Conservation (phyloP, 805 yeast species). For the Pichia deserticola region DNA sequence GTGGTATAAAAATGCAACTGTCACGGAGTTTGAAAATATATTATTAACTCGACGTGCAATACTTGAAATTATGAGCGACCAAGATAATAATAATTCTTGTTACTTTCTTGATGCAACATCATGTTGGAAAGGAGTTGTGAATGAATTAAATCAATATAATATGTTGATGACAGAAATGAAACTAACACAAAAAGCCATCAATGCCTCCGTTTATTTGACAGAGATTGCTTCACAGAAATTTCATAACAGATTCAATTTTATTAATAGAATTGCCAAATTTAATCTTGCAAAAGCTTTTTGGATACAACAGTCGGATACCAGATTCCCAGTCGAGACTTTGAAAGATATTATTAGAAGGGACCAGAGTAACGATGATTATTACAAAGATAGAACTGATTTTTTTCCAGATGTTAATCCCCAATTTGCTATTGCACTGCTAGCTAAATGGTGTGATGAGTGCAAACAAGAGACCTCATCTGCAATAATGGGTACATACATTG, state of each 20-base stretch:
- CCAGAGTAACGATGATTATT: not conserved
- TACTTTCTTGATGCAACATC: not conserved
- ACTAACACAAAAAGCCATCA: constrained; percentile 44
- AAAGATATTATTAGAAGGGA: constrained; percentile 24
- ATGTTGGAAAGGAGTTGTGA: constrained; percentile 19
- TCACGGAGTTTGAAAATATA: constrained; percentile 35
- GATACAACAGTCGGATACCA: constrained; percentile 47
- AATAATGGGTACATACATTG: constrained; percentile 52
- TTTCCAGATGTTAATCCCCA: not conserved
- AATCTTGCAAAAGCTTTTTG: constrained; percentile 59
- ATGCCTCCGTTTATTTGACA: constrained; percentile 39
- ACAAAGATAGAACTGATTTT: no score
- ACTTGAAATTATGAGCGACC: constrained; percentile 23
- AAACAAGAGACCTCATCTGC: constrained; percentile 56
- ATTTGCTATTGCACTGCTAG: constrained; percentile 32
- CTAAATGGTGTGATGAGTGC: constrained; percentile 67
- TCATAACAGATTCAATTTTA: constrained; percentile 9
- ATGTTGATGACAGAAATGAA: constrained; percentile 31
- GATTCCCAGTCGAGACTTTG: constrained; percentile 50
- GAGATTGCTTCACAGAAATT: constrained; percentile 26
- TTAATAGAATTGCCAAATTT: constrained; percentile 27
- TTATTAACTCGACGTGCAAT: constrained; percentile 35
- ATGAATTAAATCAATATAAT: constrained; percentile 39
- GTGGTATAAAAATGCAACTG: constrained; percentile 35
- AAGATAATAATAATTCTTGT: not conserved